A percentile compares a stretch with the other conserved stretches of the same genome.
phyloP scores from a whole-genome alignment of 2,329 filamentous ascomycete genomes.

The Hypoxylon sp. region DNA sequence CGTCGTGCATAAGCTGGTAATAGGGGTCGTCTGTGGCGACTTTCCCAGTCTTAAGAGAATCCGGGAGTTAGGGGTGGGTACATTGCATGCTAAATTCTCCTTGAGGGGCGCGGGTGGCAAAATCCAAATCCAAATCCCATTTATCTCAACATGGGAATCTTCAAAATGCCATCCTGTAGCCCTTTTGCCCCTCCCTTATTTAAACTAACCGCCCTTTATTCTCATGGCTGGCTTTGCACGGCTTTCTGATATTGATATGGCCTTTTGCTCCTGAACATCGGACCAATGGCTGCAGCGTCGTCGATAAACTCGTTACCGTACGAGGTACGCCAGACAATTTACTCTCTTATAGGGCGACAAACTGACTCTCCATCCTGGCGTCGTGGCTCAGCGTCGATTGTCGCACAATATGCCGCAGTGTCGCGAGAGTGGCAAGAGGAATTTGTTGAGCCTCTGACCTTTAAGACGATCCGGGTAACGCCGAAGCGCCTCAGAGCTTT shows the following conservation, averaged over 20 bases:
- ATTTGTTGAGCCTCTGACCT: slow-evolving; percentile 38
- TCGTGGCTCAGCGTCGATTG: slow-evolving; percentile 17
- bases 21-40: slow-evolving; percentile 16
- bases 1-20: background rate
- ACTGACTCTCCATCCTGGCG: slow-evolving; percentile 27
- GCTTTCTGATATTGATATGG: slow-evolving; percentile 3
- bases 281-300: slow-evolving; percentile 23
- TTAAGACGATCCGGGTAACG: slow-evolving; percentile 34
- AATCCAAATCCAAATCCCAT: slow-evolving; percentile 37
- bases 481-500: slow-evolving; percentile 37
- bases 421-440: slow-evolving; percentile 41
- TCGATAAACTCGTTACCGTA: slow-evolving; percentile 43
- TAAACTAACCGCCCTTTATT: slow-evolving; percentile 10
- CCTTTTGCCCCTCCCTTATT: slow-evolving; percentile 25
- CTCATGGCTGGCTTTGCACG: background rate
- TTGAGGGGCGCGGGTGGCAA: slow-evolving; percentile 31
- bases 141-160: slow-evolving; percentile 36
- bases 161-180: slow-evolving; percentile 21
- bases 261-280: background rate
- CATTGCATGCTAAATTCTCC: slow-evolving; percentile 30
- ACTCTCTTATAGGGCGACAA: slow-evolving; percentile 35
- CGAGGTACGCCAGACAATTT: slow-evolving; percentile 43
- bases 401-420: slow-evolving; percentile 38
- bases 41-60: slow-evolving; percentile 6
- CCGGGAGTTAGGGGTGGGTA: slow-evolving; percentile 31